Percentiles rank a stretch among this genome's conserved stretches.
Conservation (phyloP, 129 eudicot species). For the Lonicera japonica region DNA sequence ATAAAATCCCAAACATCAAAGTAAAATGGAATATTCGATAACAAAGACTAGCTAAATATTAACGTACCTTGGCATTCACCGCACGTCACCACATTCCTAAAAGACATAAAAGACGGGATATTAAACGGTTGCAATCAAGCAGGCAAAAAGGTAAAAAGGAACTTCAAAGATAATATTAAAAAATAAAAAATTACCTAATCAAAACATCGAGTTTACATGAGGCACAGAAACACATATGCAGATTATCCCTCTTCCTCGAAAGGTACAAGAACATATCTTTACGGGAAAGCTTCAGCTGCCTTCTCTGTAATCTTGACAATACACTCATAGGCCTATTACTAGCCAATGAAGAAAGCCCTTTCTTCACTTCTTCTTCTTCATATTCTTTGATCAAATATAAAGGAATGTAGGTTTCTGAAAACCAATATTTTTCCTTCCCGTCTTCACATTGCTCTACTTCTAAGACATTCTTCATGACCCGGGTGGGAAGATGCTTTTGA, state of each 20-base stretch:
- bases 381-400: conserved; percentile 79
- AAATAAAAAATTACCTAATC: conserved; percentile 37
- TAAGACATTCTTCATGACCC: conserved; percentile 62
- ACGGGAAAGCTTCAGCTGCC: conserved; percentile 52
- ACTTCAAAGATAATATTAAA: background rate
- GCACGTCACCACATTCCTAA: conserved; percentile 79
- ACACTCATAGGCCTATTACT: conserved; percentile 23
- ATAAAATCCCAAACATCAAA: background rate
- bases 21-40: background rate
- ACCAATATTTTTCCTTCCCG: conserved; percentile 77
- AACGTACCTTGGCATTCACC: conserved; percentile 74
- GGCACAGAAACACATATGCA: conserved; percentile 42
- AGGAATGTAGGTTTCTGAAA: conserved; percentile 68
- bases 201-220: conserved; percentile 67
- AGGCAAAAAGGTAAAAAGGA: conserved; percentile 3
- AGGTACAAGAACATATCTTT: conserved; percentile 56
- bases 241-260: conserved; percentile 45
- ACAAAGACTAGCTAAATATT: background rate
- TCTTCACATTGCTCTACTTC: conserved; percentile 59
- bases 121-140: conserved; percentile 5
- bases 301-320: conserved; percentile 39
- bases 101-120: conserved; percentile 16
- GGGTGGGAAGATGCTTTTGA: conserved; percentile 91
- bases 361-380: conserved; percentile 36
- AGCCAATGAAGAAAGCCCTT: conserved; percentile 9